Evolutionary conservation across 352 stramenopile species (phyloP), one percentile per base, ranked within the genome.

Genomic region (Pythium phragmitis): DNA sequence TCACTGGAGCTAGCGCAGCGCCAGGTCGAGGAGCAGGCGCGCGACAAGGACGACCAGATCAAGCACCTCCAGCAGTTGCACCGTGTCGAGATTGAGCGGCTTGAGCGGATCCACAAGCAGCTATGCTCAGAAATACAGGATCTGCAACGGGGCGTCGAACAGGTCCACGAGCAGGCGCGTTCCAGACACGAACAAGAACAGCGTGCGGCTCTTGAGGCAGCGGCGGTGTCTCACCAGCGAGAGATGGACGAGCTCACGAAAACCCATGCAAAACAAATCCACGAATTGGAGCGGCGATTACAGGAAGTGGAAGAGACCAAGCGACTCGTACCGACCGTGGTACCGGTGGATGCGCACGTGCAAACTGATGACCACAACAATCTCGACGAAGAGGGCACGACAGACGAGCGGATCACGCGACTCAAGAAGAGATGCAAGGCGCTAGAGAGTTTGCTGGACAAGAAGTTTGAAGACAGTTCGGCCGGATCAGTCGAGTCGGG

Each of bases 401-500:
- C 65, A 16, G 65, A 78, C 28, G 52, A 59, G 28, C 68, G 73
- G 8, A 69, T 89, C 23, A 63, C 74, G 53, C 72, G 71, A 41
- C 74, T 89, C 45, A 77, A 65, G 46, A 74, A 74, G 34, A 73
- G 77, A 13, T 87, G 80, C 60, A 74, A 68, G 12, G 78, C 78
- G 43, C 42, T 88, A 17, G 76, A 85, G 42, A 82, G 70, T 28
- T 54, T 89, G 9, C 66, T 89, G 1, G 70, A 79, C 46, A 85
- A 82, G 57, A 87, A 88, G 30, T 87, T 88, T 41, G 78, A 86
- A 58, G 71, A 81, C 36, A 76, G 33, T 39, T 68, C 66, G 2
- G 50, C 41, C 5, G 66, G 54, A 21, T 72, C 66, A 0, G 36
- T 57, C 26, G 63, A 41, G 5, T 72, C 66, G 21, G 21, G 0